A percentile compares a stretch with the other conserved stretches of the same genome.
Conservation (phyloP, 2,329 filamentous ascomycete genomes). For the Microdochium nivale region DNA sequence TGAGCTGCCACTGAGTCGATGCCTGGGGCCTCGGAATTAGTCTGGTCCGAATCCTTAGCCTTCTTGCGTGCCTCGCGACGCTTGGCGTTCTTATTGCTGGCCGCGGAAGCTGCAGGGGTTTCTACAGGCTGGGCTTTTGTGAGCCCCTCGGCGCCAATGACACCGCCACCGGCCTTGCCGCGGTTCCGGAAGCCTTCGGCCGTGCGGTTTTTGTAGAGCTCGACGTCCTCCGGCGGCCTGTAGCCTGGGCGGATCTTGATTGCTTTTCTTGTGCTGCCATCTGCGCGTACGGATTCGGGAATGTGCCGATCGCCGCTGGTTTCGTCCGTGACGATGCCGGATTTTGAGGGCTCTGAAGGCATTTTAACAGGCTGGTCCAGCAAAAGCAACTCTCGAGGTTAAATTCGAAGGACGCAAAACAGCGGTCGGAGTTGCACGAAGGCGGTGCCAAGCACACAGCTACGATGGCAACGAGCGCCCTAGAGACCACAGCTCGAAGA, state of each 20-base stretch:
- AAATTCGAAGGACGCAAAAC: background rate
- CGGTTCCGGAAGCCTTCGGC: constrained; percentile 79
- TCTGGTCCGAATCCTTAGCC: constrained; percentile 47
- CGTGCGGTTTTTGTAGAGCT: constrained; percentile 89
- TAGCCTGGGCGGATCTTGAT: constrained; percentile 93
- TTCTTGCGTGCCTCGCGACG: constrained; percentile 47
- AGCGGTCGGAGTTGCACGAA: background rate
- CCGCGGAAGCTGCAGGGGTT: constrained; percentile 31
- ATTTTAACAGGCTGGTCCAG: constrained; percentile 14
- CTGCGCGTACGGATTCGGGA: constrained; percentile 74
- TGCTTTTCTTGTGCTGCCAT: constrained; percentile 87
- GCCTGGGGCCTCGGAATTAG: constrained; percentile 26
- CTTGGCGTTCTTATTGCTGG: constrained; percentile 83
- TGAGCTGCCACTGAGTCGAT: constrained; percentile 1
- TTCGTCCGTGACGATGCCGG: constrained; percentile 72
- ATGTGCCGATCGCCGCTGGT: constrained; percentile 77
- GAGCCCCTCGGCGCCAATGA: constrained; percentile 65
- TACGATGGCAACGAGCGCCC: background rate
- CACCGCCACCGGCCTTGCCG: constrained; percentile 44
- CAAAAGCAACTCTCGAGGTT: background rate
- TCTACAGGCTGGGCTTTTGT: constrained; percentile 40
- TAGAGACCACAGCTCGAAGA: too few species aligned
- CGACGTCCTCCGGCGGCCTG: constrained; percentile 87
- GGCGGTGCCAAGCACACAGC: background rate
- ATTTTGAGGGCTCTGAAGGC: constrained; percentile 45